These are phyloP conservation scores for Cymbidium sinense DNA, from an alignment of 106 monocot species.

Conservation along the genomic window DNA sequence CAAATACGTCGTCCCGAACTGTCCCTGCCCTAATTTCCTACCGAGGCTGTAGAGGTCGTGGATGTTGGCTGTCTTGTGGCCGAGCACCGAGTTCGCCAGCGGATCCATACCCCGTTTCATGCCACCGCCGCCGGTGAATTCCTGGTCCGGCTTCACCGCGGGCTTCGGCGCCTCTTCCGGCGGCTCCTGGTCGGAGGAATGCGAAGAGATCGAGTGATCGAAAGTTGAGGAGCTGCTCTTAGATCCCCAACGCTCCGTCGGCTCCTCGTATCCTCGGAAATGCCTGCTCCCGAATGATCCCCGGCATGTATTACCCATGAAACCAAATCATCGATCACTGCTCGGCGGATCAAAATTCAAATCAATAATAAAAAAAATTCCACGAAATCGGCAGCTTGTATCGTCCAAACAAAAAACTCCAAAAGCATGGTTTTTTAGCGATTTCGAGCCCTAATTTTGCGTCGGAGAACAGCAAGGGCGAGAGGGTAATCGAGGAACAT, in stretches of 20 bases:
- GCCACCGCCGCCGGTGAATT: neutral
- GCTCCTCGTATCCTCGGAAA: slow-evolving; percentile 11
- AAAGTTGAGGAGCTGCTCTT: neutral
- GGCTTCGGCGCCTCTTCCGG: slow-evolving; percentile 3
- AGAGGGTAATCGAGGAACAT: no score
- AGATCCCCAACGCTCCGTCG: slow-evolving; percentile 8
- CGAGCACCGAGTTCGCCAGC: slow-evolving; percentile 27
- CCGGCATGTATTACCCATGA: slow-evolving; percentile 25
- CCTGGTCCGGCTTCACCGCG: neutral
- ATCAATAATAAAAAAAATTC: neutral
- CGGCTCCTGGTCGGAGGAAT: neutral
- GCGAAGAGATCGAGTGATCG: neutral
- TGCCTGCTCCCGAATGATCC: slow-evolving; percentile 18
- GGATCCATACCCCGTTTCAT: slow-evolving; percentile 33
- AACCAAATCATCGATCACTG: neutral
- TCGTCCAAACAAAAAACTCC: no score
- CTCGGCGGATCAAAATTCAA: neutral
- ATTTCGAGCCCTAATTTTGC: no score
- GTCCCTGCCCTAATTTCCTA: slow-evolving; percentile 62
- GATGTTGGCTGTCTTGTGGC: slow-evolving; percentile 46
- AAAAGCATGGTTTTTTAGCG: no score
- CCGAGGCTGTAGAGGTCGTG: slow-evolving; percentile 45
- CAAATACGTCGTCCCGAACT: slow-evolving; percentile 58
- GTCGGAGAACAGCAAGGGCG: no score
- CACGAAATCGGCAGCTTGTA: no score